Base-by-base conservation (phyloP, 352 stramenopile species). In the Phytophthora europaea region DNA sequence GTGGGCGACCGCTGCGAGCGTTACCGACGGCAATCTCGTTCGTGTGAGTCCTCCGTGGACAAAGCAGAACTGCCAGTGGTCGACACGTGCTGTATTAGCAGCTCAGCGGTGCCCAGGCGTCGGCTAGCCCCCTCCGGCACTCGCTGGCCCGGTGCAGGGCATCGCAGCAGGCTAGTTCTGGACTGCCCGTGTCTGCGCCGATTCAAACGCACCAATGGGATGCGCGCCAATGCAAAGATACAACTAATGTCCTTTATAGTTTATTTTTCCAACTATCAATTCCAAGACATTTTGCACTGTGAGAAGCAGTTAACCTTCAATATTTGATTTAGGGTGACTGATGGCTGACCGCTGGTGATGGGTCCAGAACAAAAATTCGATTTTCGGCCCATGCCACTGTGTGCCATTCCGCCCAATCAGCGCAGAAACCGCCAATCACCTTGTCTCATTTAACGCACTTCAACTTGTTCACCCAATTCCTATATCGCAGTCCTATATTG, bases 331-430 rank as follows among this genome's bases (percentile, higher is more conserved):
- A 47, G 18, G 43, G 2, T 51, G 43, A 51, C 43, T 20, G 18
- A 6, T 22, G 43, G 16, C 40, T 48, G 40, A 43, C 40, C 40
- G 13, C 16, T 38, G 31, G 22, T 65, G 53, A 70, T 64, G 53
- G 28, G 45, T 53, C 61, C 16, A 71, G 62, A 47, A 66, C 62
- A 75, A 71, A 71, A 67, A 72, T 63, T 74, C 67, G 54, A 75
- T 65, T 65, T 69, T 61, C 43, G 61, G 61, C 20, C 54, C n/a
- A 40, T 56, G 36, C 65, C 56, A 47, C 40, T 33, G 38, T 52
- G 50, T 9, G 36, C 23, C 51, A 69, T 63, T 69, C 38, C 26
- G 31, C 4, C 22, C 43, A 51, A 51, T 43, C 36, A 43, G 36
- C 10, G 13, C 18, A 4, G 8, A 51, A 23, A 47, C 43, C 12